Evolutionary conservation across 306 rosid species (phyloP), one percentile per base, ranked within the genome.

Genomic region (Gynostemma pentaphyllum): DNA sequence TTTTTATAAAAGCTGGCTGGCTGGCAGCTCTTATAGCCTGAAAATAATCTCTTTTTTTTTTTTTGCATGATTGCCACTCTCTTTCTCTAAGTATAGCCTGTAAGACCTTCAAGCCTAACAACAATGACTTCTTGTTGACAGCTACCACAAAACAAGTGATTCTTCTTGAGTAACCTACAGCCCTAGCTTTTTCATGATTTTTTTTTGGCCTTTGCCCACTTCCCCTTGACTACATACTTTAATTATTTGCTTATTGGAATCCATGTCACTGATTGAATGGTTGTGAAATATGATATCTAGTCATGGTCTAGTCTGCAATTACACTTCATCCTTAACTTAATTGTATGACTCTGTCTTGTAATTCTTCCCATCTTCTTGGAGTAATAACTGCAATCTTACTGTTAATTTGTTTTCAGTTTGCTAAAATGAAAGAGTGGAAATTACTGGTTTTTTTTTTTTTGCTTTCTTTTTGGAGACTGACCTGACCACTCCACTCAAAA

Each of bases 181-280:
- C 73, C 71, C 73, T 60, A 67, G 12, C 45, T 53, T 60, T 24
- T 45, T 30, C n/a, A n/a, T 15, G 45, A 14, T 51, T 74, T 12
- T 29, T 16, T 40, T 29, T 48, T 21, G 22, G 48, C 37, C 8
- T 27, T 26, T 40, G 55, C 27, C 39, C 37, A 34, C 50, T 11
- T 27, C 54, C 30, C 40, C 70, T 52, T 65, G 23, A 41, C 63
- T 44, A 57, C 69, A 74, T 18, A 66, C 81, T 81, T 81, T 68
- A 41, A 56, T 85, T 76, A 74, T 67, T 72, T 78, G 77, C 76
- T n/a, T n/a, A n/a, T n/a, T 69, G 85, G 84, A 86, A 84, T 86
- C 81, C 70, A 69, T 84, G 89, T 80, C 89, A 84, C 89, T 76
- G 68, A 75, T 68, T 68, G 69, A 24, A 66, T 64, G 69, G 84